These are phyloP conservation scores for Blastocystis hominis DNA, from an alignment of 352 stramenopile species.

Conservation along the genomic window DNA sequence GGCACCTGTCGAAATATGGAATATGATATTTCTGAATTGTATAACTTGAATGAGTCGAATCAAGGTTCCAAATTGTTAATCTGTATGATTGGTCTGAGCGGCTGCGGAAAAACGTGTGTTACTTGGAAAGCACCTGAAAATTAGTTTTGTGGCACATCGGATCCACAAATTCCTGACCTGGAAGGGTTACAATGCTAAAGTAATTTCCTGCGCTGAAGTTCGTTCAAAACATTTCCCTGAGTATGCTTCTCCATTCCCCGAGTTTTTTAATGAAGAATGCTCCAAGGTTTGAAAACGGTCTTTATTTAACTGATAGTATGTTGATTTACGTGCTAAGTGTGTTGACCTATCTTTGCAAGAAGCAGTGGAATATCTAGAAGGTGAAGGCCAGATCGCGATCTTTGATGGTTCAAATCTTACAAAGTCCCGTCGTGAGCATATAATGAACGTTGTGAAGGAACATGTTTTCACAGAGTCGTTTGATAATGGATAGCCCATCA, in stretches of 20 bases:
- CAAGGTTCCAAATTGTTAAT: slow-evolving; percentile 44
- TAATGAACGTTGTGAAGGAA: background rate
- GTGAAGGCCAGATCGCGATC: slow-evolving; percentile 50
- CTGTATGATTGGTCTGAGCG: slow-evolving; percentile 51
- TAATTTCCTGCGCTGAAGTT: slow-evolving; percentile 20
- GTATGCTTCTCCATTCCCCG: slow-evolving; percentile 34
- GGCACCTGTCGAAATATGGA: slow-evolving; percentile 27
- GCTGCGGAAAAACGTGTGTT: slow-evolving; percentile 54
- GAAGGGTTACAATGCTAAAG: slow-evolving; percentile 55
- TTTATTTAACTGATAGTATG: background rate
- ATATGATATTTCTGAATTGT: slow-evolving; percentile 33
- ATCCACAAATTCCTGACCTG: slow-evolving; percentile 54
- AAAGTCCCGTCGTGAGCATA: slow-evolving; percentile 13
- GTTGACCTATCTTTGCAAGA: slow-evolving; percentile 24
- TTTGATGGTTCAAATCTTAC: slow-evolving; percentile 51
- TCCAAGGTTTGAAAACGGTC: background rate
- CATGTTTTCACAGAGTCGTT: background rate
- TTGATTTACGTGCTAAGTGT: background rate
- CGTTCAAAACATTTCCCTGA: slow-evolving; percentile 3
- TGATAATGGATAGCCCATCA: background rate
- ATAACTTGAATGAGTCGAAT: background rate
- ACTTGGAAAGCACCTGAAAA: background rate
- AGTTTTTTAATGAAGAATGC: slow-evolving; percentile 32
- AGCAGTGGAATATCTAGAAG: slow-evolving; percentile 40
- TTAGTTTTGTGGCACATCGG: slow-evolving; percentile 53